Evolutionary conservation across 192 early-diverging fungal species (phyloP), one percentile per base, ranked within the genome.

Genomic region (Fimicolochytrium jonesii): DNA sequence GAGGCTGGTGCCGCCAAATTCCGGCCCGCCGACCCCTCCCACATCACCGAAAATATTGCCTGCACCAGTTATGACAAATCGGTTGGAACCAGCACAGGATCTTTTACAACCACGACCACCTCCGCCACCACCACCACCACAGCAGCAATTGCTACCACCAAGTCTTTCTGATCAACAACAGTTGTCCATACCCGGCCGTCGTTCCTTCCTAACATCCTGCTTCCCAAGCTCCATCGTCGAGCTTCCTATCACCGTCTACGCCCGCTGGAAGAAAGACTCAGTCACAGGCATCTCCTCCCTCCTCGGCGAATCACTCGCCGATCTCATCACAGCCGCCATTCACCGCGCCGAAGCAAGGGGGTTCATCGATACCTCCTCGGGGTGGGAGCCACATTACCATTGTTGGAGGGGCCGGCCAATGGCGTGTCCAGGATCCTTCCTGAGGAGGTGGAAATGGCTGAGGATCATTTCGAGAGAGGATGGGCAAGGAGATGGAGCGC

Each of bases 211-310:
- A n/a, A n/a, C n/a, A 45, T 17, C 42, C 18, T 59, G 46, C 22
- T 32, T 59, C 4, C 57, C 57, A 4, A 20, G 46, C 25, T 34
- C 11, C 28, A 34, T 55, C 2, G 53, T 31, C 17, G 53, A 28
- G 17, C 57, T 59, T 0, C 57, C 57, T 3, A 59, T 26, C 4
- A 32, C 57, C 17, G 57, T 59, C 6, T 31, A 45, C 18, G 57
- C 43, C 15, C 57, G 57, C 5, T 29, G 43, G 32, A 59, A 59
- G 7, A 23, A 11, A 18, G 57, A 59, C 23, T 59, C 57, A 0
- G 41, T 59, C 17, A 59, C 57, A 25, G 57, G 41, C 39, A 43
- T 59, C 4, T 45, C 57, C 0, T 59, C 57, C 15, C 57, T 59
- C 13, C 32, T 59, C 6, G 57, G 57, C 17, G 57, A 59, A 22